Evolutionary conservation across 192 early-diverging fungal species (phyloP).

Genomic region (Mortierella antarctica): DNA sequence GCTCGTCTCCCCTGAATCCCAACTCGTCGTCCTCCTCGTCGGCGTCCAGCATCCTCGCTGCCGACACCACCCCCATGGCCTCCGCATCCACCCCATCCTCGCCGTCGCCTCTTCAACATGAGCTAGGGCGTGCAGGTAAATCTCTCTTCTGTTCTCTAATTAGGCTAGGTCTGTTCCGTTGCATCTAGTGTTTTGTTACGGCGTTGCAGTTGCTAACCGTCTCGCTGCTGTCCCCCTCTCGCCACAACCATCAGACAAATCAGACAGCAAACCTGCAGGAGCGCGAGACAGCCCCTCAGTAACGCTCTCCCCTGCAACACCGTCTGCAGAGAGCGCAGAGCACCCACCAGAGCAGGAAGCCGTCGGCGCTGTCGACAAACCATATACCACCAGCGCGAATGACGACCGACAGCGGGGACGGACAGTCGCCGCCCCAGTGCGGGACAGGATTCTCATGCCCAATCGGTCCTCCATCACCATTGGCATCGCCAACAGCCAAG

Average conservation of each 20-base stretch:
- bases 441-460: slow-evolving; percentile 49
- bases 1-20: slow-evolving; percentile 48
- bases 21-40: slow-evolving; percentile 28
- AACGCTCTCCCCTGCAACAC: slow-evolving; percentile 42
- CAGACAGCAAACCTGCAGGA: not conserved
- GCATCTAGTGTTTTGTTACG: too few species aligned
- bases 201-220: too few species aligned
- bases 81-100: not conserved
- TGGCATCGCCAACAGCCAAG: slow-evolving; percentile 49
- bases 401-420: slow-evolving; percentile 29
- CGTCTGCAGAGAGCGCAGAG: slow-evolving; percentile 17
- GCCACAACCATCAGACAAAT: not conserved
- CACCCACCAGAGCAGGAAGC: not conserved
- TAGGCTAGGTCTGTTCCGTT: too few species aligned
- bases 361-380: too few species aligned
- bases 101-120: slow-evolving; percentile 24
- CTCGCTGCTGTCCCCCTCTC: not conserved
- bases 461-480: slow-evolving; percentile 53
- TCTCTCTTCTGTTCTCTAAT: not conserved
- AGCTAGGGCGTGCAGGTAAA: slow-evolving; percentile 20
- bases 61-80: not conserved
- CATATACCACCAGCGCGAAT: slow-evolving; percentile 4
- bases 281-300: slow-evolving; percentile 28
- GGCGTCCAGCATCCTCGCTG: slow-evolving; percentile 2
- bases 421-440: slow-evolving; percentile 2